These are phyloP conservation scores for Stevia rebaudiana DNA, from an alignment of 140 eudicot genomes.

Conservation along the genomic window DNA sequence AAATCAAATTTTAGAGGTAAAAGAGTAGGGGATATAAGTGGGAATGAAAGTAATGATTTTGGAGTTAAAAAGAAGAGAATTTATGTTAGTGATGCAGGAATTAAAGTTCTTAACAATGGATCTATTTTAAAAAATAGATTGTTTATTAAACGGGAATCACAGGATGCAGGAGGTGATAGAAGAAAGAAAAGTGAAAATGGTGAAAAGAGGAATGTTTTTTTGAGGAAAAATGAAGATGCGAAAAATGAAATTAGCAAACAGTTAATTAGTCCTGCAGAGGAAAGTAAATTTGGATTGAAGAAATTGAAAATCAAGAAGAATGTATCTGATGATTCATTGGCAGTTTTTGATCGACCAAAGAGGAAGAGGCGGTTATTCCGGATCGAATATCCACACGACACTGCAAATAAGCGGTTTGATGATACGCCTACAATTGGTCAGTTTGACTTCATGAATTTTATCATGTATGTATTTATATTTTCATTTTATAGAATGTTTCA, in stretches of 20 bases:
- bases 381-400: conserved; percentile 55
- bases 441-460: conserved; percentile 25
- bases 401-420: conserved; percentile 69
- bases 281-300: conserved; percentile 27
- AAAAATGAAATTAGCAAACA: conserved; percentile 15
- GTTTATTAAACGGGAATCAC: conserved; percentile 2
- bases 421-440: conserved; percentile 52
- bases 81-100: conserved; percentile 27
- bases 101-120: conserved; percentile 1
- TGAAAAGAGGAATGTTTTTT: conserved; percentile 22
- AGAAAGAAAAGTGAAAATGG: conserved; percentile 14
- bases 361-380: conserved; percentile 56
- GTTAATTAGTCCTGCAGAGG: conserved; percentile 13
- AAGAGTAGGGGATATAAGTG: conserved; percentile 8
- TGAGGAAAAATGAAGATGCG: conserved; percentile 22
- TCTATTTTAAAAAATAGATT: background rate
- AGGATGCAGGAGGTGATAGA: conserved; percentile 20
- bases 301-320: conserved; percentile 32
- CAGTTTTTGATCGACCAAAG: conserved; percentile 40
- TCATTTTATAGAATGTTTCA: background rate
- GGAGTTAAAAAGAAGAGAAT: conserved; percentile 38
- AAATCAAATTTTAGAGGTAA: conserved; percentile 17
- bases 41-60: conserved; percentile 19
- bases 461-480: background rate
- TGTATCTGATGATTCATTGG: conserved; percentile 25